Evolutionary conservation across 2,329 filamentous ascomycete species (phyloP).

Genomic region (Incumbomyces delicatus): DNA sequence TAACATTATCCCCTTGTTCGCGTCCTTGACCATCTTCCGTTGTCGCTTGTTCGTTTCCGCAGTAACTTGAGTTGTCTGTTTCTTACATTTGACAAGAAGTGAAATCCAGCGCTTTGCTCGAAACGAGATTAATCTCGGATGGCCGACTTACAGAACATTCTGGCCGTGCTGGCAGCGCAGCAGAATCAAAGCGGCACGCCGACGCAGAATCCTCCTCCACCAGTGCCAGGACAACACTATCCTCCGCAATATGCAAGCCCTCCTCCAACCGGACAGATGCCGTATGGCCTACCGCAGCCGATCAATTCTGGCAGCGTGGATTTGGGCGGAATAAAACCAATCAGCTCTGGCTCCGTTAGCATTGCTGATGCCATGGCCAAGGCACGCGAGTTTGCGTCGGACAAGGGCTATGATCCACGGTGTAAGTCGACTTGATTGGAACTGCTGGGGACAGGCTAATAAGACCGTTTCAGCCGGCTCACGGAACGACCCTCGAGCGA

Average conservation of each 20-base stretch:
- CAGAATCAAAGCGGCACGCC: slow-evolving; percentile 37
- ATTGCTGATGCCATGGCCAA: slow-evolving; percentile 77
- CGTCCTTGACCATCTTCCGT: too few species aligned
- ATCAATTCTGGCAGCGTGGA: slow-evolving; percentile 62
- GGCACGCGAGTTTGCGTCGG: slow-evolving; percentile 69
- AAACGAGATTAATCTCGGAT: too few species aligned
- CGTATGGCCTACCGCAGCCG: slow-evolving; percentile 33
- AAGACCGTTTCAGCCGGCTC: slow-evolving; percentile 7
- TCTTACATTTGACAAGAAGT: too few species aligned
- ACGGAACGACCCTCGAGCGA: slow-evolving; percentile 18
- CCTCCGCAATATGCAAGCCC: slow-evolving; percentile 36
- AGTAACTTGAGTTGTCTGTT: too few species aligned
- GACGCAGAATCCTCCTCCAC: slow-evolving; percentile 28
- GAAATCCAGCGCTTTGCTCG: too few species aligned
- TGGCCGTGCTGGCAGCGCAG: slow-evolving; percentile 45
- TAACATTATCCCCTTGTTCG: too few species aligned
- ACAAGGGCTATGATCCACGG: slow-evolving; percentile 54
- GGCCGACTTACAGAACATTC: slow-evolving; percentile 38
- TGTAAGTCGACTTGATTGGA: slow-evolving; percentile 1
- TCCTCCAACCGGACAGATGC: slow-evolving; percentile 30
- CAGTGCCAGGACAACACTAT: slow-evolving; percentile 29
- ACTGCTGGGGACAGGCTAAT: slow-evolving; percentile 5
- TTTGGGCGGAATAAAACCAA: slow-evolving; percentile 67
- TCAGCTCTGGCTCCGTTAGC: slow-evolving; percentile 70
- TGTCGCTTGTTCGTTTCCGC: too few species aligned